These are phyloP conservation scores for Pseudophaeomoniella oleicola DNA, from an alignment of 2,329 filamentous ascomycete species.

Conservation along the genomic window DNA sequence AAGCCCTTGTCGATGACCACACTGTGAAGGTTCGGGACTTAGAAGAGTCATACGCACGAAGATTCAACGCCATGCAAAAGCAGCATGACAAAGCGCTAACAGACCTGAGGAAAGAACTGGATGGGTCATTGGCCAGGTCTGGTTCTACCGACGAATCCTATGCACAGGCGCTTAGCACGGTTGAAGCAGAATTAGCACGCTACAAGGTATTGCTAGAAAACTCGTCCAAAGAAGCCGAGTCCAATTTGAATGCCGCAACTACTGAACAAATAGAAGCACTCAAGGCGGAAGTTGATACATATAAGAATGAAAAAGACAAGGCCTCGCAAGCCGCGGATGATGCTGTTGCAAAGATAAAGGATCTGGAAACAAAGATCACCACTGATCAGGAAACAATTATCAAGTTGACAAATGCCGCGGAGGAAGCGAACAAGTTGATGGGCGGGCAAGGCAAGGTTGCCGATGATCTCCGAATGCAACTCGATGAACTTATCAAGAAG, in stretches of 20 bases:
- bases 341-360: slow-evolving; percentile 4
- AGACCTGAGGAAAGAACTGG: slow-evolving; percentile 20
- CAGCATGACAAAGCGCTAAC: slow-evolving; percentile 22
- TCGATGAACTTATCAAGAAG: neutral
- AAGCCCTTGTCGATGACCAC: slow-evolving; percentile 15
- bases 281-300: slow-evolving; percentile 1
- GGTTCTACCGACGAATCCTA: slow-evolving; percentile 43
- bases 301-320: neutral
- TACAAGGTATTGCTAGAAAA: slow-evolving; percentile 21
- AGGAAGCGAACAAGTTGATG: slow-evolving; percentile 1
- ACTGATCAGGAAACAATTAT: neutral
- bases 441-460: neutral
- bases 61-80: slow-evolving; percentile 1
- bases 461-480: neutral
- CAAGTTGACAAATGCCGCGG: neutral
- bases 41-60: neutral
- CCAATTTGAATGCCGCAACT: slow-evolving; percentile 3
- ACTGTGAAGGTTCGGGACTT: slow-evolving; percentile 25
- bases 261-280: slow-evolving; percentile 1
- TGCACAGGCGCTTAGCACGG: slow-evolving; percentile 36
- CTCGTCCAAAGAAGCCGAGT: slow-evolving; percentile 1
- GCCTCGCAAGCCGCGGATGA: slow-evolving; percentile 1
- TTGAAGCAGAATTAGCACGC: slow-evolving; percentile 24
- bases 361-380: slow-evolving; percentile 1
- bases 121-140: slow-evolving; percentile 19